Evolutionary conservation across 768 basidiomycete species (phyloP).

Genomic region (Paxillus involutus): DNA sequence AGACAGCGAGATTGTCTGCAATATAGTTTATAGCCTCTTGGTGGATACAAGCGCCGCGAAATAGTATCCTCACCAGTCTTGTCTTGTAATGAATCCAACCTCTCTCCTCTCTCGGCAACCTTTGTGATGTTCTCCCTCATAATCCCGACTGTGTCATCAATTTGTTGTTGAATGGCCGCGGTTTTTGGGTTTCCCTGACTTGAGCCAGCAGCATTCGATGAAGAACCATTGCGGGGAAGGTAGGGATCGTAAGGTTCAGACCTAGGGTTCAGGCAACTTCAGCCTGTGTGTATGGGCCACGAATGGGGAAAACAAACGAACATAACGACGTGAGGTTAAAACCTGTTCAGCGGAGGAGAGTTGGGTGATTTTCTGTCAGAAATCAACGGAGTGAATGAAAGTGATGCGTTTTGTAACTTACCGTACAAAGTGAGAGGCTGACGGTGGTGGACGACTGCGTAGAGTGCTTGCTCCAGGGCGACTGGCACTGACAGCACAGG

Average conservation of each 20-base stretch:
- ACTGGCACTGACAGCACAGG: constrained; percentile 8
- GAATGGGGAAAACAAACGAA: constrained; percentile 19
- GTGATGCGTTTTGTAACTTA: constrained; percentile 11
- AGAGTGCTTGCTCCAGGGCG: constrained; percentile 4
- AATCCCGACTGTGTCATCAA: constrained; percentile 94
- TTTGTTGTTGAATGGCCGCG: constrained; percentile 94
- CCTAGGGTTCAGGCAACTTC: constrained; percentile 46
- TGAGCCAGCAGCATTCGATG: constrained; percentile 51
- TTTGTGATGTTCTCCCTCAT: constrained; percentile 99
- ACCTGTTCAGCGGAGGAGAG: background rate
- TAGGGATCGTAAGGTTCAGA: constrained; percentile 99
- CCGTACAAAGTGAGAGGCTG: constrained; percentile 22
- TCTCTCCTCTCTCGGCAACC: constrained; percentile 93
- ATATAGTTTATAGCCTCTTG: background rate
- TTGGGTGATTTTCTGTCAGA: background rate
- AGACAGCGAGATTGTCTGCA: constrained; percentile 92
- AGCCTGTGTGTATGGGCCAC: background rate
- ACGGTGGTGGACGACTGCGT: constrained; percentile 22
- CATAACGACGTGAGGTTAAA: constrained; percentile 15
- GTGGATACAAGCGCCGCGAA: background rate
- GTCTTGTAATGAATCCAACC: constrained; percentile 92
- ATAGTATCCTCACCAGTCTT: constrained; percentile 82
- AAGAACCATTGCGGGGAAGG: constrained; percentile 79
- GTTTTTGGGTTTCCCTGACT: constrained; percentile 73
- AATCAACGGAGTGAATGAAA: background rate